phyloP scores from a whole-genome alignment of 2,329 filamentous ascomycete genomes.

The Cladophialophora psammophila region DNA sequence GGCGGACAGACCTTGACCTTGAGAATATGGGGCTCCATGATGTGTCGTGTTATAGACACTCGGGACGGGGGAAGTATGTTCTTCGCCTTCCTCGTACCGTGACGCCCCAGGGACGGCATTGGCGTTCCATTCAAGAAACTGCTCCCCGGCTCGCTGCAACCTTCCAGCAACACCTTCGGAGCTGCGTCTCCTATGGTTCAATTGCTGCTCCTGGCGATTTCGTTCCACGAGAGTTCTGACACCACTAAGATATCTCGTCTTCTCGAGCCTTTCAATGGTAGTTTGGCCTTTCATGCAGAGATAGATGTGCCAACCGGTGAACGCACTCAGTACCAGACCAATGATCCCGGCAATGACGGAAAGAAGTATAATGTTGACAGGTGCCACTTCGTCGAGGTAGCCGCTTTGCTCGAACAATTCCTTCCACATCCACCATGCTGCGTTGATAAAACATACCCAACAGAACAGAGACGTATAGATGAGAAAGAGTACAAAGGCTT shows the following conservation, averaged over 20 bases:
- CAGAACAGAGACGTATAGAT: conserved; percentile 89
- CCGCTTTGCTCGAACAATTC: conserved; percentile 76
- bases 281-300: conserved; percentile 82
- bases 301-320: conserved; percentile 90
- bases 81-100: conserved; percentile 81
- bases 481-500: conserved; percentile 90
- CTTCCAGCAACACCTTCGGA: conserved; percentile 44
- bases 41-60: conserved; percentile 29
- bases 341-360: conserved; percentile 90
- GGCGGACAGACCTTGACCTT: conserved; percentile 14
- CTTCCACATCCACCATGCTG: conserved; percentile 81
- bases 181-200: conserved; percentile 49
- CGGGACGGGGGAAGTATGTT: conserved; percentile 49
- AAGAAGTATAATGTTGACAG: conserved; percentile 89
- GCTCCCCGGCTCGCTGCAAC: conserved; percentile 70
- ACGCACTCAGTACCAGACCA: conserved; percentile 84
- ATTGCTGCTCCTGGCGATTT: conserved; percentile 63
- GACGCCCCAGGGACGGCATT: conserved; percentile 82
- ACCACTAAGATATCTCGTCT: conserved; percentile 89
- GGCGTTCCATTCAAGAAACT: conserved; percentile 80
- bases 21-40: conserved; percentile 14
- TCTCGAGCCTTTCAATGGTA: conserved; percentile 95
- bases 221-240: conserved; percentile 74
- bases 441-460: conserved; percentile 78
- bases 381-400: conserved; percentile 78